phyloP scores from a whole-genome alignment of 2,329 filamentous ascomycete genomes.

The Alternaria panax region DNA sequence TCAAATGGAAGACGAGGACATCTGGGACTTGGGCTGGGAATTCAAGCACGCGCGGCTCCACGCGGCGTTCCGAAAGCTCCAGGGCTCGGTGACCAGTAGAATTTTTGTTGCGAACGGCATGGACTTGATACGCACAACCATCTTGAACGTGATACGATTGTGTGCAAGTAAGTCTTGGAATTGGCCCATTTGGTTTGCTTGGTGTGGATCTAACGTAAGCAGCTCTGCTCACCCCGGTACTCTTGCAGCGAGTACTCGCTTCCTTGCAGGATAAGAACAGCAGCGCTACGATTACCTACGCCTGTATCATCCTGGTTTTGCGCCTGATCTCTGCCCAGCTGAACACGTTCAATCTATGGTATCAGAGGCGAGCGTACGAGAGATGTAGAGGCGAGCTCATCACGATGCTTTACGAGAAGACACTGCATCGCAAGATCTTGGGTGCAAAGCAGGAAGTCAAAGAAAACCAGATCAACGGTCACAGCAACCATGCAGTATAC shows the following conservation, averaged over 20 bases:
- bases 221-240: slow-evolving; percentile 64
- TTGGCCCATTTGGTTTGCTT: background rate
- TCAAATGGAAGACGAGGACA: slow-evolving; percentile 78
- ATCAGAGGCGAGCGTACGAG: slow-evolving; percentile 82
- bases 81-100: slow-evolving; percentile 74
- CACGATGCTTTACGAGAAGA: slow-evolving; percentile 84
- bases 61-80: slow-evolving; percentile 73
- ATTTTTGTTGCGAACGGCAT: slow-evolving; percentile 79
- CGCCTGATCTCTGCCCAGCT: slow-evolving; percentile 70
- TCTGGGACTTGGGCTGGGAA: slow-evolving; percentile 80
- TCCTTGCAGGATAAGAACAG: slow-evolving; percentile 66
- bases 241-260: slow-evolving; percentile 74
- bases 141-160: slow-evolving; percentile 70
- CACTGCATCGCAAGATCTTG: slow-evolving; percentile 67
- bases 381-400: slow-evolving; percentile 84
- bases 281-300: slow-evolving; percentile 70
- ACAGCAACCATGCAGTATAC: slow-evolving; percentile 22
- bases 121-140: slow-evolving; percentile 74
- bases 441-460: slow-evolving; percentile 41
- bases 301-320: slow-evolving; percentile 66
- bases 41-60: slow-evolving; percentile 83
- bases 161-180: slow-evolving; percentile 56
- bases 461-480: slow-evolving; percentile 33
- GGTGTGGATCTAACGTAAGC: slow-evolving; percentile 3
- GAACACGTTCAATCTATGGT: slow-evolving; percentile 78